Evolutionary conservation across 106 monocot species (phyloP), one percentile per base, ranked within the genome.

Genomic region (Dendrobium officinale): DNA sequence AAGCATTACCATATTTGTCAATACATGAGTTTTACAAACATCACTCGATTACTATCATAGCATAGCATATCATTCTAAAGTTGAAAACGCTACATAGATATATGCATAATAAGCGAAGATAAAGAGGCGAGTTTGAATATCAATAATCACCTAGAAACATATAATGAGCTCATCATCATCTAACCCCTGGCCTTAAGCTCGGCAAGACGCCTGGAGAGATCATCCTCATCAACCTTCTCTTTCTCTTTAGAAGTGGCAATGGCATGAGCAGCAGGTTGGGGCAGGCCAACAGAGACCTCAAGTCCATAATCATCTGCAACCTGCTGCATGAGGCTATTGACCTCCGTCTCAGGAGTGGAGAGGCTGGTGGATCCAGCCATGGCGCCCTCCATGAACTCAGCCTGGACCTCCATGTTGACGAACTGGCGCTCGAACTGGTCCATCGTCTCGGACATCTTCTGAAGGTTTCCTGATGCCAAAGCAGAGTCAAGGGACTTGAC

Each of bases 231-330:
- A 11, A 80, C 84, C 79, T 80, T 67, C 75, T 80, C 80, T 48
- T 79, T 80, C 80, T 84, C 84, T 80, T 80, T 84, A n/a, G 43
- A 72, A 20, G 24, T 48, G 5, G 79, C 67, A 6, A 84, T 84
- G 22, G 80, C 84, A 67, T 79, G 79, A 26, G 75, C 84, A 27
- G 80, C 84, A 4, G 84, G 58, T 74, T 84, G 84, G 44, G 84
- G 84, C 27, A 84, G 51, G 11, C 84, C 84, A 19, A 84, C 84
- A 24, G 81, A 78, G 42, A 86, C 89, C 83, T 86, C 83, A 19
- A 89, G 79, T 27, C 89, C 89, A n/a, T 86, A 89, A 79, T 89
- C 89, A 45, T 89, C 89, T 1, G 89, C 89, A 19, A 89, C 89
- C 84, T 86, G 85, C 78, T 88, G 88, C 88, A 88, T 88, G 51